Conservation (phyloP, 306 rosid genomes). For the Corylus americana region DNA sequence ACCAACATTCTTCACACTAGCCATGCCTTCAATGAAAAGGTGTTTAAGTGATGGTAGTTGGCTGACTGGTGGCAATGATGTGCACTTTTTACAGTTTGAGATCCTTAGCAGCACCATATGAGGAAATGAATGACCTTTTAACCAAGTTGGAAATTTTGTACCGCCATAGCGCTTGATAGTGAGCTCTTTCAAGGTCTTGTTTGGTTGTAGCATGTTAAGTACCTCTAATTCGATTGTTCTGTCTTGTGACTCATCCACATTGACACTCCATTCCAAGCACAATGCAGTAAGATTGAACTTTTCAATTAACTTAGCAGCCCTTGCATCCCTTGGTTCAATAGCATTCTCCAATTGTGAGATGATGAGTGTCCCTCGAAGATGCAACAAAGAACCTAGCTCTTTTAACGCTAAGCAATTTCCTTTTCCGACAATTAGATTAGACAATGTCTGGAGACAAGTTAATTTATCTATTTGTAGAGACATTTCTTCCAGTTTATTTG, state of each 20-base stretch:
- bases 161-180: not conserved
- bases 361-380: not conserved
- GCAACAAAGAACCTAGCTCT: not conserved
- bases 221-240: not conserved
- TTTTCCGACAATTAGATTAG: not conserved
- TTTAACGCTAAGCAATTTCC: not conserved
- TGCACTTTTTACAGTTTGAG: not conserved
- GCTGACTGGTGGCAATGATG: slow-evolving; percentile 5
- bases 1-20: not conserved
- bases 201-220: not conserved
- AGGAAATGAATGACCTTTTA: not conserved
- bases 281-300: not conserved
- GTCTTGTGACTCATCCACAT: not conserved
- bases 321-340: not conserved
- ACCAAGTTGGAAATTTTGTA: slow-evolving; percentile 6
- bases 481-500: not conserved
- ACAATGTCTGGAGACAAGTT: not conserved
- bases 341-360: slow-evolving; percentile 21
- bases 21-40: not conserved
- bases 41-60: not conserved
- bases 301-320: not conserved
- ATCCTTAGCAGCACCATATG: not conserved
- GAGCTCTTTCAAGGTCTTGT: not conserved
- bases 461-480: not conserved
- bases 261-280: not conserved